Conservation (phyloP, 495 filamentous ascomycete genomes). For the Xylaria telfairii region DNA sequence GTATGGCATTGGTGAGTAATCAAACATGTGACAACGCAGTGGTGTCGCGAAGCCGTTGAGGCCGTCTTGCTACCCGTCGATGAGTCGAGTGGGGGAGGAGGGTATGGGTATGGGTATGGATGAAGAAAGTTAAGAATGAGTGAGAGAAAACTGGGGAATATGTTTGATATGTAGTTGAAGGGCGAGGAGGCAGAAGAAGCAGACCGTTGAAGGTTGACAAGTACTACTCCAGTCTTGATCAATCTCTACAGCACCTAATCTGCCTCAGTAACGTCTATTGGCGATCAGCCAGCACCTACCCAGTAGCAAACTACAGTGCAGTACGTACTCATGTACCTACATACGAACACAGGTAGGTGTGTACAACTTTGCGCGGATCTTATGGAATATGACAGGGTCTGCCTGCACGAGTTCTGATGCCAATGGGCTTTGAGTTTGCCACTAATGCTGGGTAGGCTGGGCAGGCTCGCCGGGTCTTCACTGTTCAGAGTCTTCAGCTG, state of each 20-base stretch:
- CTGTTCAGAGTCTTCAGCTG: background rate
- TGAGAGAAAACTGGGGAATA: conserved; percentile 11
- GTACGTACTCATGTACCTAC: background rate
- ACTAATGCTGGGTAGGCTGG: background rate
- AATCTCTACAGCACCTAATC: too few relatives aligned
- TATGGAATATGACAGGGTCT: conserved; percentile 4
- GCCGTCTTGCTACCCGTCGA: background rate
- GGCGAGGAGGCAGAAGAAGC: background rate
- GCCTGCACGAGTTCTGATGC: background rate
- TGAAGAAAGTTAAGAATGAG: conserved; percentile 12
- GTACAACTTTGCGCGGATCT: background rate
- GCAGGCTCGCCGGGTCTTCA: background rate
- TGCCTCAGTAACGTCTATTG: background rate
- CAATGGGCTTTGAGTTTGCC: background rate
- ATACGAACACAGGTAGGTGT: background rate
- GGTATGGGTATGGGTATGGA: background rate
- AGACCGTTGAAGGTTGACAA: background rate
- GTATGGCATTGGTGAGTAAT: background rate
- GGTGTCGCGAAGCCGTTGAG: background rate
- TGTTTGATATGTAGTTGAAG: conserved; percentile 10
- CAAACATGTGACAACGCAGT: background rate
- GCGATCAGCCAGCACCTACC: conserved; percentile 8
- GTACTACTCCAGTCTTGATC: too few relatives aligned
- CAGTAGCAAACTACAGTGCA: background rate
- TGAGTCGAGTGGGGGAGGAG: conserved; percentile 1